Evolutionary conservation across 331 rosid genomes (phyloP).

Genomic region (Erythrophleum ivorense): DNA sequence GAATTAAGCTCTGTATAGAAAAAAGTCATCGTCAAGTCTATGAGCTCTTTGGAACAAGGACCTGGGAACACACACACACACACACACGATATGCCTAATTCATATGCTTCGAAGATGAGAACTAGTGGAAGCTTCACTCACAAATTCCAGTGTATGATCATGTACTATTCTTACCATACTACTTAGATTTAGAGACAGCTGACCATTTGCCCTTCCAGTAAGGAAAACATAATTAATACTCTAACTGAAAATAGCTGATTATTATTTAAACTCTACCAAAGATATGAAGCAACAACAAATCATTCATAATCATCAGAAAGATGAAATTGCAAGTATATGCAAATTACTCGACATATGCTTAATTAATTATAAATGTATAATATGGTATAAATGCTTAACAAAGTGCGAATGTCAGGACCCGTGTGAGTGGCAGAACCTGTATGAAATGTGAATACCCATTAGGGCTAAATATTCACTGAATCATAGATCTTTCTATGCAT

Average conservation of each 20-base stretch:
- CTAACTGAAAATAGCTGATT: not conserved
- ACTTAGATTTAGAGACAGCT: not conserved
- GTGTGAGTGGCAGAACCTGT: too few species aligned
- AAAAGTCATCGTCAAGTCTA: not conserved
- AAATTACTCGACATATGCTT: not conserved
- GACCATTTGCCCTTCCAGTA: not conserved
- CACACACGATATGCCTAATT: not conserved
- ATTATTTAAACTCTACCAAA: not conserved
- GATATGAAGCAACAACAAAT: slow-evolving; percentile 15
- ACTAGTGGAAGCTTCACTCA: not conserved
- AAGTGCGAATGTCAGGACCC: not conserved
- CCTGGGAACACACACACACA: not conserved
- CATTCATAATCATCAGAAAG: not conserved
- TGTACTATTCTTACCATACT: not conserved
- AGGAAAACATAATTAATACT: not conserved
- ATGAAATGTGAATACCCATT: not conserved
- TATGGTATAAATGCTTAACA: not conserved
- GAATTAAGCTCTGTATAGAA: not conserved
- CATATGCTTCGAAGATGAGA: not conserved
- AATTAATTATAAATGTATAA: not conserved
- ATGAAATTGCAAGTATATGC: not conserved
- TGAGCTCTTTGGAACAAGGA: not conserved
- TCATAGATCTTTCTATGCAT: slow-evolving; percentile 27
- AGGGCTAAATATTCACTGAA: not conserved
- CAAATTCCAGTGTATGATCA: not conserved